phyloP scores from a whole-genome alignment of 257 asterid species.

The Buddleja alternifolia region DNA sequence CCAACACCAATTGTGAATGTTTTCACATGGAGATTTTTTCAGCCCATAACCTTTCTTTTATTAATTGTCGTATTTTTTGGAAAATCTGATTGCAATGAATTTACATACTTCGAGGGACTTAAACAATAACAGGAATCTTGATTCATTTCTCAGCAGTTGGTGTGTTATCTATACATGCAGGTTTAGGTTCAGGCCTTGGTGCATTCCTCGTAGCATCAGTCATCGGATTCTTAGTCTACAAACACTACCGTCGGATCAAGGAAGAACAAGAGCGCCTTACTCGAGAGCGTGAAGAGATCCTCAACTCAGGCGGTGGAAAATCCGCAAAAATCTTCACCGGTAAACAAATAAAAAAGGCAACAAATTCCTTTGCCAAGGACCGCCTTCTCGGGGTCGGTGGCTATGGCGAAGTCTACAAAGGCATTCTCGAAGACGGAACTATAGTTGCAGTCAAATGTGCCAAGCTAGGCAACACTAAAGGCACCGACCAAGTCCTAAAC shows the following conservation, averaged over 20 bases:
- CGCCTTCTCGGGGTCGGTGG: slow-evolving; percentile 90
- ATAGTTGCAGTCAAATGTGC: slow-evolving; percentile 88
- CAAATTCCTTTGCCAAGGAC: slow-evolving; percentile 72
- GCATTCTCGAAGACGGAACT: slow-evolving; percentile 71
- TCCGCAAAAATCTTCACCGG: slow-evolving; percentile 72
- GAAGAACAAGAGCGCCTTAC: slow-evolving; percentile 63
- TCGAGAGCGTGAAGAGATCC: slow-evolving; percentile 78
- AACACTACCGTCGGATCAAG: slow-evolving; percentile 55
- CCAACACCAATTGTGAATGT: background rate
- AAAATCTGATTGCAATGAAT: background rate
- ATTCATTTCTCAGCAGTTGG: background rate
- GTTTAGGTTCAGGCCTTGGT: slow-evolving; percentile 62
- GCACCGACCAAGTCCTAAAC: slow-evolving; percentile 86
- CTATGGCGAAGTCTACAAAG: slow-evolving; percentile 84
- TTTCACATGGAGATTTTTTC: background rate
- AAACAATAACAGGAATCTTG: no score
- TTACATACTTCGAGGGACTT: no score
- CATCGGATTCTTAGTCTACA: slow-evolving; percentile 51
- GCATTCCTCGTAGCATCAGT: slow-evolving; percentile 46
- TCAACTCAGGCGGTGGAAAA: slow-evolving; percentile 73
- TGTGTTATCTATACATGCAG: slow-evolving; percentile 43
- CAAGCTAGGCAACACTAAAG: slow-evolving; percentile 78
- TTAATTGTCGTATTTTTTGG: background rate
- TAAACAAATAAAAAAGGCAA: slow-evolving; percentile 77
- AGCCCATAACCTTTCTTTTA: background rate